phyloP scores from a whole-genome alignment of 306 rosid species.

The Glycine soja region DNA sequence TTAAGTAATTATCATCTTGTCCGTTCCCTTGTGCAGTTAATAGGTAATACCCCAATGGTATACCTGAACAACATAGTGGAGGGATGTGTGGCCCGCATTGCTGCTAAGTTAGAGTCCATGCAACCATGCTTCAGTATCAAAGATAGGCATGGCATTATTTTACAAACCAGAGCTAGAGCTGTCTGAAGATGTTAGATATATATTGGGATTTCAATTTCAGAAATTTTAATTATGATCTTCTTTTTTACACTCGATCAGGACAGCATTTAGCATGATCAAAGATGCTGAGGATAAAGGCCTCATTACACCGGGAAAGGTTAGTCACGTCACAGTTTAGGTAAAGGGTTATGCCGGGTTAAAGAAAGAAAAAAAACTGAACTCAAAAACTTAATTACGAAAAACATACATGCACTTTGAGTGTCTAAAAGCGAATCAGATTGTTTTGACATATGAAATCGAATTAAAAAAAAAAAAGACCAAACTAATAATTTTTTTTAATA shows the following conservation, averaged over 20 bases:
- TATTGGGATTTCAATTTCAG: neutral
- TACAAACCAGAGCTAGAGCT: no score
- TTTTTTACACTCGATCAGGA: conserved; percentile 55
- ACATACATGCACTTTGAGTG: no score
- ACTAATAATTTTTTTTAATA: no score
- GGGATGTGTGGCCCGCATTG: conserved; percentile 80
- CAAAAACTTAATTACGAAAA: no score
- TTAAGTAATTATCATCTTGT: no score
- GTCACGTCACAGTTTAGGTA: no score
- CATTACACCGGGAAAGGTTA: conserved; percentile 60
- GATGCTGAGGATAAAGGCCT: conserved; percentile 80
- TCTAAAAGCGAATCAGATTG: no score
- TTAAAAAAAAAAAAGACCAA: no score
- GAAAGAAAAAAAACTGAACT: no score
- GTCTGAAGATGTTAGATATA: no score
- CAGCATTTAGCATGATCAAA: conserved; percentile 73
- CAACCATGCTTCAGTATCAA: conserved; percentile 84
- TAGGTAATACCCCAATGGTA: conserved; percentile 86
- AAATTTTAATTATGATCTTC: neutral
- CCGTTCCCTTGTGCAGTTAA: conserved; percentile 57
- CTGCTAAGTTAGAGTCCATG: conserved; percentile 89
- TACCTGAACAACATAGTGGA: conserved; percentile 76
- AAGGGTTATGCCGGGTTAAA: no score
- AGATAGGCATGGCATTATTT: conserved; percentile 60
- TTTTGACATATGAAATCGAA: no score